These are phyloP conservation scores for Quercus alba DNA, from an alignment of 306 rosid species.

Conservation along the genomic window DNA sequence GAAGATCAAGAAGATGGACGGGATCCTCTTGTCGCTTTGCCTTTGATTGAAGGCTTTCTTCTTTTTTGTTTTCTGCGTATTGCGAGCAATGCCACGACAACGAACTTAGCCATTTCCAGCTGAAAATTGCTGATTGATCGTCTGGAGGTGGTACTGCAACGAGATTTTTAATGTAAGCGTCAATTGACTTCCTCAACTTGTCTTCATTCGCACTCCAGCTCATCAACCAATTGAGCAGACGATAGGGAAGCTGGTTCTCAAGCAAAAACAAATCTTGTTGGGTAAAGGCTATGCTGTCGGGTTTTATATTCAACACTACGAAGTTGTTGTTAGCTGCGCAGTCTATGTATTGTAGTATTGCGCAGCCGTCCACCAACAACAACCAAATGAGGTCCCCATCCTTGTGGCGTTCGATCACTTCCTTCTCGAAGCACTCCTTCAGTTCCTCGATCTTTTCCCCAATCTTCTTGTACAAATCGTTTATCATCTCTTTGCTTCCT, in stretches of 20 bases:
- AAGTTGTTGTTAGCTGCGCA: fast-evolving
- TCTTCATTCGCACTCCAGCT: too few species aligned
- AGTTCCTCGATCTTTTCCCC: background rate
- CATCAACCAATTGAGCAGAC: conserved; percentile 5
- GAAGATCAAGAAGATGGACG: too few species aligned
- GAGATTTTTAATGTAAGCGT: fast-evolving
- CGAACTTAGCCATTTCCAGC: too few species aligned
- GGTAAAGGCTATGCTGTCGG: background rate
- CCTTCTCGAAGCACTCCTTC: conserved; percentile 7
- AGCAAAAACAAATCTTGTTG: conserved; percentile 22
- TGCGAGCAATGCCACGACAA: too few species aligned
- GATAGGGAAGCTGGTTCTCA: conserved; percentile 29
- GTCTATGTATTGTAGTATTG: too few species aligned
- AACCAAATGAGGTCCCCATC: conserved; percentile 16
- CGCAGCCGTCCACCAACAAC: conserved; percentile 24
- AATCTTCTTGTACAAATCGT: background rate
- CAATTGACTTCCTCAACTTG: too few species aligned
- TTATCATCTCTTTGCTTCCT: background rate
- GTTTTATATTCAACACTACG: background rate
- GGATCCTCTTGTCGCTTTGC: too few species aligned
- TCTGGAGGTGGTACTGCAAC: fast-evolving
- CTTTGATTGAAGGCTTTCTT: too few species aligned
- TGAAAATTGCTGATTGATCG: too few species aligned
- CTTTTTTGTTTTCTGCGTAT: too few species aligned
- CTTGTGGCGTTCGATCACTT: conserved; percentile 23